These are phyloP conservation scores for Blastobotrys parvus DNA, from an alignment of 805 yeast species.

Conservation along the genomic window DNA sequence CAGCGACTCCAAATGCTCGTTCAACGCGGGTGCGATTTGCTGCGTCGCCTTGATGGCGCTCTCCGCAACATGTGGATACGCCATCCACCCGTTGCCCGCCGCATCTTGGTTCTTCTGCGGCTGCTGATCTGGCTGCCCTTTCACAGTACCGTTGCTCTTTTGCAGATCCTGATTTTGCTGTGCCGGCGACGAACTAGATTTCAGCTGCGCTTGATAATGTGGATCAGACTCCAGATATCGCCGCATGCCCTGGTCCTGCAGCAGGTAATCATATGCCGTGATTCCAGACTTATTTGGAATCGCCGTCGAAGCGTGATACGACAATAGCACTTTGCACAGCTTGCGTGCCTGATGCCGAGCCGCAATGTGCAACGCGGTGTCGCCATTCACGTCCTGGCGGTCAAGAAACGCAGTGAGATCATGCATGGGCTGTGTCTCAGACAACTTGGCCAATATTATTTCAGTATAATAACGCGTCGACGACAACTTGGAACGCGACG, in stretches of 20 bases:
- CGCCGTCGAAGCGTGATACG: constrained; percentile 40
- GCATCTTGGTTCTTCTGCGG: neutral
- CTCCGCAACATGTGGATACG: constrained; percentile 39
- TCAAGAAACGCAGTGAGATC: constrained; percentile 42
- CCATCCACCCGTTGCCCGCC: constrained; percentile 3
- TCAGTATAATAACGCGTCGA: constrained; percentile 81
- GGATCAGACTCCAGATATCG: constrained; percentile 10
- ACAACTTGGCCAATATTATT: constrained; percentile 61
- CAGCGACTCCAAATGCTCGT: constrained; percentile 28
- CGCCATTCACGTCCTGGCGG: constrained; percentile 75
- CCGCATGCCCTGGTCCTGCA: constrained; percentile 23
- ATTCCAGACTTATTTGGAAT: constrained; percentile 35
- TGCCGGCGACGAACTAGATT: constrained; percentile 20
- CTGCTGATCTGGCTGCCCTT: neutral
- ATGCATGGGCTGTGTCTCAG: constrained; percentile 55
- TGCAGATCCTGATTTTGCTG: constrained; percentile 1
- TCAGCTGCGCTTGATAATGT: constrained; percentile 9
- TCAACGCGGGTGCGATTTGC: constrained; percentile 31
- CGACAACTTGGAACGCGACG: constrained; percentile 58
- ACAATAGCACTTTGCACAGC: constrained; percentile 36
- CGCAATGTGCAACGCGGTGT: constrained; percentile 79
- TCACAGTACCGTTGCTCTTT: neutral
- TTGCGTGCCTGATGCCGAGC: constrained; percentile 44
- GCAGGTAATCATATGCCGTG: constrained; percentile 32
- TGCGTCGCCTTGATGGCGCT: constrained; percentile 48